Evolutionary conservation across 202 grass and related monocot genomes (phyloP).

Genomic region (Cymbopogon flexuosus): DNA sequence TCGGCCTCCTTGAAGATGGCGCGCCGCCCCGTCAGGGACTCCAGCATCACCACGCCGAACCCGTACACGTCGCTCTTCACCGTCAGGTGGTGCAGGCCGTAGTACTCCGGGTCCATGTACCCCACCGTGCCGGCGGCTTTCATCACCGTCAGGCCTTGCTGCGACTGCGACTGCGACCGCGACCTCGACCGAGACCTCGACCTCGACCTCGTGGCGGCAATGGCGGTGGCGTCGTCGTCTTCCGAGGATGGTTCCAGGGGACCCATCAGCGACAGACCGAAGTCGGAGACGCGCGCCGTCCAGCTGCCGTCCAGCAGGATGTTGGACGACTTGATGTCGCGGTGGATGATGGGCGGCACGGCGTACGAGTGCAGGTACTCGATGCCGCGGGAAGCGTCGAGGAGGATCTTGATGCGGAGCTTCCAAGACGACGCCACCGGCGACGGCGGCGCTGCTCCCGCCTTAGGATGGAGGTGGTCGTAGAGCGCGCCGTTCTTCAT

Average conservation of each 20-base stretch:
- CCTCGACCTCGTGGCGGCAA: background rate
- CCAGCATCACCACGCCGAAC: constrained; percentile 88
- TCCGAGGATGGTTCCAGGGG: constrained; percentile 31
- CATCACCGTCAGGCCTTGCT: constrained; percentile 5
- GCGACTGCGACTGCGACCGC: background rate
- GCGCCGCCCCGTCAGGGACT: constrained; percentile 59
- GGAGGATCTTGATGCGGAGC: constrained; percentile 70
- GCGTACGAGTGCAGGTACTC: constrained; percentile 97
- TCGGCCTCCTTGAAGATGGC: constrained; percentile 68
- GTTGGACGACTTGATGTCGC: constrained; percentile 98
- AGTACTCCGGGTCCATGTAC: constrained; percentile 99
- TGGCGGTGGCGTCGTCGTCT: background rate
- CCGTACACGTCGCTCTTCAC: constrained; percentile 94
- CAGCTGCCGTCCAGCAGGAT: constrained; percentile 70
- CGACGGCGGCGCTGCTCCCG: background rate
- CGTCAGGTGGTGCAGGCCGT: constrained; percentile 73
- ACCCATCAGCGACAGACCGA: constrained; percentile 72
- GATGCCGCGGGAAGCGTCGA: constrained; percentile 81
- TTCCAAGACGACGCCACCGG: constrained; percentile 74
- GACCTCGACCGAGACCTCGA: background rate
- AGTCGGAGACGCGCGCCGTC: constrained; percentile 83
- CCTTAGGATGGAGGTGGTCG: constrained; percentile 72
- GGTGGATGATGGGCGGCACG: constrained; percentile 96
- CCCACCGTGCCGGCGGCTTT: constrained; percentile 82
- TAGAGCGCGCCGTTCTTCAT: constrained; percentile 94